Percentiles rank a stretch among this genome's conserved stretches.
phyloP scores from a whole-genome alignment of 2,329 filamentous ascomycete genomes.

The Magnaporthiopsis poae region DNA sequence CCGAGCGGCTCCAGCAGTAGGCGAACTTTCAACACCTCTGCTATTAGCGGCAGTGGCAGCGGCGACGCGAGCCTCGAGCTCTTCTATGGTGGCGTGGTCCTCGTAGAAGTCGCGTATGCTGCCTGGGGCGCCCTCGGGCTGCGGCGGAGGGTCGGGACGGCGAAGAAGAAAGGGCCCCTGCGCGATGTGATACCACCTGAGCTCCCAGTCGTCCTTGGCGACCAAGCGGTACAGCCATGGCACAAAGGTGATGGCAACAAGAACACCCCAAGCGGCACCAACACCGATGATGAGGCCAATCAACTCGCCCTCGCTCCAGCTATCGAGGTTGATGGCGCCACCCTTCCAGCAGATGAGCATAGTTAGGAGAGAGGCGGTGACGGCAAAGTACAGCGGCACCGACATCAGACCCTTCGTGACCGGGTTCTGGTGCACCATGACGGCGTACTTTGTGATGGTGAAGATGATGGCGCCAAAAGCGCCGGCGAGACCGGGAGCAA shows the following conservation, averaged over 20 bases:
- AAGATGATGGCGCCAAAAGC: slow-evolving; percentile 46
- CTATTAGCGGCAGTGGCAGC: slow-evolving; percentile 14
- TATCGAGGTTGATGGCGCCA: slow-evolving; percentile 31
- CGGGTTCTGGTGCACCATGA: slow-evolving; percentile 44
- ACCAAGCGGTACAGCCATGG: slow-evolving; percentile 51
- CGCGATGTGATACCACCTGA: slow-evolving; percentile 45
- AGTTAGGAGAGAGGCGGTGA: slow-evolving; percentile 43
- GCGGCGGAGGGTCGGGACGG: slow-evolving; percentile 29
- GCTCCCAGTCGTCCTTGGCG: slow-evolving; percentile 50
- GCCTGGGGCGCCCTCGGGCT: slow-evolving; percentile 31
- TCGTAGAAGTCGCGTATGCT: slow-evolving; percentile 45
- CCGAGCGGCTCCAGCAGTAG: neutral
- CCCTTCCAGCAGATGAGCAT: slow-evolving; percentile 54
- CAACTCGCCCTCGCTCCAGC: slow-evolving; percentile 37
- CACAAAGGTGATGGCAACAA: slow-evolving; percentile 44
- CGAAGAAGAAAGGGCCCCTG: slow-evolving; percentile 43
- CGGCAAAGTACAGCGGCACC: slow-evolving; percentile 47
- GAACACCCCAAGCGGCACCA: slow-evolving; percentile 37
- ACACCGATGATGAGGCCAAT: slow-evolving; percentile 45
- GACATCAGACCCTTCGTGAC: slow-evolving; percentile 41
- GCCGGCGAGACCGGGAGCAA: slow-evolving; percentile 47
- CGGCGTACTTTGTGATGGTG: slow-evolving; percentile 44
- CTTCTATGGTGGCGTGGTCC: slow-evolving; percentile 43
- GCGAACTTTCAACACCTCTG: slow-evolving; percentile 17
- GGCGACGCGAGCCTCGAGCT: slow-evolving; percentile 35